Conservation (phyloP, 2,329 filamentous ascomycete species). For the Botrytis tulipae region DNA sequence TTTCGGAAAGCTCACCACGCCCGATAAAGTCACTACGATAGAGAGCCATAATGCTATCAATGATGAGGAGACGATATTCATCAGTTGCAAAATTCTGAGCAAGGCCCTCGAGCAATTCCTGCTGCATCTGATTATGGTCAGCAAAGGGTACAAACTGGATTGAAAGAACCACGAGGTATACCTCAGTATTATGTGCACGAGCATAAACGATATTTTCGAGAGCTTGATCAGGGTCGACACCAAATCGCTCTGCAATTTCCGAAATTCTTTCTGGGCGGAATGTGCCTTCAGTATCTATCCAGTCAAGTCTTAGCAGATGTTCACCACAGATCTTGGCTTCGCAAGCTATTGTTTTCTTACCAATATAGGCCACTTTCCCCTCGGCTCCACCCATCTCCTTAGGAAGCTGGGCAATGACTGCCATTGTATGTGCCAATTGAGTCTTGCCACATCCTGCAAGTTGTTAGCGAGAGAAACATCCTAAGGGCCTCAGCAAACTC, state of each 20-base stretch:
- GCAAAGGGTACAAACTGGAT: neutral
- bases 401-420: conserved; percentile 58
- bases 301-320: conserved; percentile 6
- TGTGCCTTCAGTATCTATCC: conserved; percentile 57
- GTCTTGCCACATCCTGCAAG: conserved; percentile 61
- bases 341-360: conserved; percentile 39
- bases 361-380: conserved; percentile 69
- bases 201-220: conserved; percentile 68
- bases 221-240: conserved; percentile 55
- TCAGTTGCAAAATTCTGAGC: conserved; percentile 60
- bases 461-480: neutral
- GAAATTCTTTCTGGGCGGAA: conserved; percentile 66
- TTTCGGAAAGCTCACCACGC: conserved; percentile 64
- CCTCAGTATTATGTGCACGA: conserved; percentile 63
- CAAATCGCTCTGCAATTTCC: conserved; percentile 66
- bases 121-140: conserved; percentile 47
- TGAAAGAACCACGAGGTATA: conserved; percentile 21
- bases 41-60: conserved; percentile 69
- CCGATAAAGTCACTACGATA: conserved; percentile 67
- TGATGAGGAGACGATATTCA: conserved; percentile 63
- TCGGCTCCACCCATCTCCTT: conserved; percentile 62
- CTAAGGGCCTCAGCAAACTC: conserved; percentile 22
- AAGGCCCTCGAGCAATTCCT: conserved; percentile 61
- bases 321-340: conserved; percentile 3
- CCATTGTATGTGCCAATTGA: conserved; percentile 67